phyloP scores from a whole-genome alignment of 73 alveolate genomes.

The Paraurostyla sp. region DNA sequence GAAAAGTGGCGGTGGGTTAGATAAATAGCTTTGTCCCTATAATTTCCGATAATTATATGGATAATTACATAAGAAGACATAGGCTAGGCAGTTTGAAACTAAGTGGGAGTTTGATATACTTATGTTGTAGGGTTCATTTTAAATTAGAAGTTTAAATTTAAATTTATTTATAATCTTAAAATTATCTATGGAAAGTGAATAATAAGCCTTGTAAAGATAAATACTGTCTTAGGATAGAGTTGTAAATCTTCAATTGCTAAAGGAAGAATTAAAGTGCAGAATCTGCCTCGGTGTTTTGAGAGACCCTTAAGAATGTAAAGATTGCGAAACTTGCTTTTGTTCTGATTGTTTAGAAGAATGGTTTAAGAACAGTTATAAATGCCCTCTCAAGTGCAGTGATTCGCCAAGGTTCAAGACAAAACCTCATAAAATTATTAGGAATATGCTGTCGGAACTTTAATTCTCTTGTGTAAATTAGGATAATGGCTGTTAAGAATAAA shows the following conservation, averaged over 20 bases:
- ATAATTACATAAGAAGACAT: no score
- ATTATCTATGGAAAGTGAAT: neutral
- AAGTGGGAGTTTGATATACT: no score
- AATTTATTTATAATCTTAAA: no score
- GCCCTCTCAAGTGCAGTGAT: slow-evolving; percentile 61
- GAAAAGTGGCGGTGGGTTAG: slow-evolving; percentile 42
- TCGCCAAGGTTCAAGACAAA: slow-evolving; percentile 15
- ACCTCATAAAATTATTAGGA: slow-evolving; percentile 55
- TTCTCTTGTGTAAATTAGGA: neutral
- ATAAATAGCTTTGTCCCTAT: neutral
- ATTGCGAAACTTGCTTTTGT: slow-evolving; percentile 63
- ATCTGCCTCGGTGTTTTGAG: slow-evolving; percentile 48
- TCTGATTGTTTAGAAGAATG: slow-evolving; percentile 23
- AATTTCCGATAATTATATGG: no score
- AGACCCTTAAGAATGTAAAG: slow-evolving; percentile 54
- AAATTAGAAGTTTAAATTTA: no score
- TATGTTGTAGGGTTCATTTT: no score
- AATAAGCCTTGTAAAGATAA: neutral
- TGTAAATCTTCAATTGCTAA: neutral
- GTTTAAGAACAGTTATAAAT: neutral
- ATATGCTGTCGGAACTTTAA: slow-evolving; percentile 45
- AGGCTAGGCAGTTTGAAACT: no score
- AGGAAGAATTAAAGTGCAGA: slow-evolving; percentile 60
- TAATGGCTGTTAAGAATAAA: slow-evolving; percentile 13
- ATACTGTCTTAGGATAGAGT: slow-evolving; percentile 7